A percentile compares a stretch with the other conserved stretches of the same genome.
Conservation (phyloP, 2,329 filamentous ascomycete genomes). For the Chaetoscypha palmicola region DNA sequence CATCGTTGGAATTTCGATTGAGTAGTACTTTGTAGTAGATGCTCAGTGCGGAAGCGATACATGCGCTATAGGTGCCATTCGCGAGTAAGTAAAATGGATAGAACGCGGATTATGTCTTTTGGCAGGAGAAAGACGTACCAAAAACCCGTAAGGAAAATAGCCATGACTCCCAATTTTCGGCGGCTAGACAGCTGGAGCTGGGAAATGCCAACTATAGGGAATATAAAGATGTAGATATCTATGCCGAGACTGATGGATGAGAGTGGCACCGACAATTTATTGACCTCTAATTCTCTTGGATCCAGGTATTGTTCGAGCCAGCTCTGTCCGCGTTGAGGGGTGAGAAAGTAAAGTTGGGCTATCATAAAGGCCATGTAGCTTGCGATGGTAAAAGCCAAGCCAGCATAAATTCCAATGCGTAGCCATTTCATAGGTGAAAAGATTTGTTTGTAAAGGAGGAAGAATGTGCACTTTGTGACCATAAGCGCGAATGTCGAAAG, state of each 20-base stretch:
- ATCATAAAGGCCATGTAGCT: neutral
- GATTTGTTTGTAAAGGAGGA: conserved; percentile 1
- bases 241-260: neutral
- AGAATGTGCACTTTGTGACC: neutral
- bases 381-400: neutral
- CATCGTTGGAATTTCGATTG: neutral
- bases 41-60: neutral
- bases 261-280: neutral
- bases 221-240: neutral
- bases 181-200: neutral
- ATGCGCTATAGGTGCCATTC: no score
- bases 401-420: neutral
- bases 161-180: neutral
- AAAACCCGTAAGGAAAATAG: neutral
- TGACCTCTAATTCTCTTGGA: neutral
- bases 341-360: neutral
- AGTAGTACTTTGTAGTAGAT: neutral
- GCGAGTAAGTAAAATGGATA: neutral
- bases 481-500: neutral
- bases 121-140: neutral
- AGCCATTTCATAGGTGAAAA: neutral
- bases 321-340: neutral
- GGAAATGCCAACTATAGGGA: neutral
- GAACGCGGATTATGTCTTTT: neutral
- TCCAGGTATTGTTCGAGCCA: neutral